A percentile compares a stretch with the other conserved stretches of the same genome.
These are phyloP conservation scores for Beauveria scarabaeidicola DNA, from an alignment of 2,329 filamentous ascomycete species.

Conservation along the genomic window DNA sequence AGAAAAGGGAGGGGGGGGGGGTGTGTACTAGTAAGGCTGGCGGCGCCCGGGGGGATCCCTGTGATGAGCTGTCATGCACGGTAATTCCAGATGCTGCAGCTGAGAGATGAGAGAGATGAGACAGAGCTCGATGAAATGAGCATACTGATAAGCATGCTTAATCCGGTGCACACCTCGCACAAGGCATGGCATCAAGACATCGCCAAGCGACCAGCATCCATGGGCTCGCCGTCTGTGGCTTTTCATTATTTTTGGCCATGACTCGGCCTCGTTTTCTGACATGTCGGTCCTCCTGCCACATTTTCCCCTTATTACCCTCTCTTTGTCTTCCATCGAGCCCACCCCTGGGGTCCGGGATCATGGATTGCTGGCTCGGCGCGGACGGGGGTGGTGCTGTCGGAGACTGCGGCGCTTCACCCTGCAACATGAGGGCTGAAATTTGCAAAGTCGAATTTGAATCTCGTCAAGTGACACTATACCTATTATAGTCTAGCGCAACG, in stretches of 20 bases:
- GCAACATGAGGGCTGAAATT: no score
- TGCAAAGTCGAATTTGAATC: no score
- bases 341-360: neutral
- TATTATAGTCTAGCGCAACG: no score
- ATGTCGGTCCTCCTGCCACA: neutral
- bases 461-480: no score
- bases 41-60: neutral
- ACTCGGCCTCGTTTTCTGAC: neutral
- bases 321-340: no score
- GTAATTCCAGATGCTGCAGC: conserved; percentile 7
- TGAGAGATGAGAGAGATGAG: neutral
- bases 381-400: neutral
- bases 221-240: neutral
- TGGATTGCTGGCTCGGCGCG: neutral
- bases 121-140: conserved; percentile 7
- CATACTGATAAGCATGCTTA: neutral
- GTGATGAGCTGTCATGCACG: neutral
- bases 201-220: neutral
- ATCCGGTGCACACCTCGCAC: neutral
- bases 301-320: no score
- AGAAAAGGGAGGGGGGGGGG: no score
- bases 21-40: neutral
- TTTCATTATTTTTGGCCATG: neutral
- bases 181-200: neutral
- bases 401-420: neutral